A percentile compares a stretch with the other conserved stretches of the same genome.
phyloP scores from a whole-genome alignment of 2,329 filamentous ascomycete genomes.

The Hypoxylon sp. region DNA sequence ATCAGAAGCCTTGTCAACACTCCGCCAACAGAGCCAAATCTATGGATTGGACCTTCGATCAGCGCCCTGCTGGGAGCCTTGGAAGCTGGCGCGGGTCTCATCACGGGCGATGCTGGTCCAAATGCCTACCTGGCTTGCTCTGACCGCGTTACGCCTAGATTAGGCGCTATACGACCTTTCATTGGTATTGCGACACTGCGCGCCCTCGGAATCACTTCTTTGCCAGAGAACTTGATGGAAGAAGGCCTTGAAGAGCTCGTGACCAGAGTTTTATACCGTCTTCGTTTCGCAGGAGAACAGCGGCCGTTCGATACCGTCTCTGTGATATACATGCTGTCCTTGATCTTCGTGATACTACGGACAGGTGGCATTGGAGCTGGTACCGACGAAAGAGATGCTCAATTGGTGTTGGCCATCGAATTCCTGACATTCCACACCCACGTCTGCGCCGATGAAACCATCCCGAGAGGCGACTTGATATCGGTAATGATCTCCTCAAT shows the following conservation, averaged over 20 bases:
- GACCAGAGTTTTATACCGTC: slow-evolving; percentile 88
- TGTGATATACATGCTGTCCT: slow-evolving; percentile 85
- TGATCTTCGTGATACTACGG: slow-evolving; percentile 82
- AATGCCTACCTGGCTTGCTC: slow-evolving; percentile 84
- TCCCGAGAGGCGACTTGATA: slow-evolving; percentile 82
- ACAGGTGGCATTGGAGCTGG: slow-evolving; percentile 81
- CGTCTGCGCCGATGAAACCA: slow-evolving; percentile 77
- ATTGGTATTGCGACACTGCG: slow-evolving; percentile 89
- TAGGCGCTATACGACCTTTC: slow-evolving; percentile 83
- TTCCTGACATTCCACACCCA: slow-evolving; percentile 90
- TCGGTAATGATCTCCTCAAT: slow-evolving; percentile 81
- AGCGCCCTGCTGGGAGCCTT: slow-evolving; percentile 79
- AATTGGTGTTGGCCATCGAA: slow-evolving; percentile 89
- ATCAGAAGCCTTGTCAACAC: slow-evolving; percentile 85
- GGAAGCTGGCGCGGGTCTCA: slow-evolving; percentile 81
- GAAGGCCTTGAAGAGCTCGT: slow-evolving; percentile 88
- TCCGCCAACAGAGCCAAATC: slow-evolving; percentile 86
- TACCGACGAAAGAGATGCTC: slow-evolving; percentile 86
- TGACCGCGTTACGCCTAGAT: slow-evolving; percentile 76
- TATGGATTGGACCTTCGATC: slow-evolving; percentile 89
- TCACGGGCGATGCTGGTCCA: slow-evolving; percentile 84
- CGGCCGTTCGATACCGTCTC: slow-evolving; percentile 92
- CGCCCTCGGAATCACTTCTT: slow-evolving; percentile 77
- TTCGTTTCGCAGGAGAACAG: slow-evolving; percentile 92
- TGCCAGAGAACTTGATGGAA: slow-evolving; percentile 78